Evolutionary conservation across 306 rosid species (phyloP), one percentile per base, ranked within the genome.

Genomic region (Prunus persica): DNA sequence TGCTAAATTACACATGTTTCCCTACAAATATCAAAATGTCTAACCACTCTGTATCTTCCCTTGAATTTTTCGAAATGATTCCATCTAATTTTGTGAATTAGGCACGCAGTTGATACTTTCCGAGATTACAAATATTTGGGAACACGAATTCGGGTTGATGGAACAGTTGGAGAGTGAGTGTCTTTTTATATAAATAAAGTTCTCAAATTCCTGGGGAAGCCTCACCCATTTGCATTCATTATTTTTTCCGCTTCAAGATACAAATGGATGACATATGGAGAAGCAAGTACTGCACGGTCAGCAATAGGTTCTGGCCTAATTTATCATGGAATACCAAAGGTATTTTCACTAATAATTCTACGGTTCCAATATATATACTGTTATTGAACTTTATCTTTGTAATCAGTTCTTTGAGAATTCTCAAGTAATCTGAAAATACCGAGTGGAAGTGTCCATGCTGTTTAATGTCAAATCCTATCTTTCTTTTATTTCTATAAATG

Each of bases 221-320:
- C 83, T 74, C 65, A 80, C 76, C 57, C 54, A 51, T 77, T 72
- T 71, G 70, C 71, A 38, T 72, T 76, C 52, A 52, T 57, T 55
- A 0, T 66, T 81, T 68, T 65, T 12, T 11, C 72, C 14, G 74
- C 67, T 55, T 70, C 27, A 74, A 94, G 99, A 87, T 95, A 95
- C 91, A 92, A 95, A 85, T 95, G 99, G 99, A 90, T 95, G 90
- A 95, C 99, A 27, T 95, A 77, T 79, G 99, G 99, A 88, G 99
- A 95, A 85, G 93, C 88, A 11, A 96, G 92, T 32, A 85, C 93
- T 71, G 96, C 97, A 57, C 87, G 99, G 52, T 78, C 97, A 18
- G 93, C 92, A 67, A 75, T 92, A 80, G 99, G 99, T 79, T 95
- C 99, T 86, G 97, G 97, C 79, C 82, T 95, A 83, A 70, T 92